Conservation (phyloP, 768 basidiomycete species). For the Amanita rubescens region DNA sequence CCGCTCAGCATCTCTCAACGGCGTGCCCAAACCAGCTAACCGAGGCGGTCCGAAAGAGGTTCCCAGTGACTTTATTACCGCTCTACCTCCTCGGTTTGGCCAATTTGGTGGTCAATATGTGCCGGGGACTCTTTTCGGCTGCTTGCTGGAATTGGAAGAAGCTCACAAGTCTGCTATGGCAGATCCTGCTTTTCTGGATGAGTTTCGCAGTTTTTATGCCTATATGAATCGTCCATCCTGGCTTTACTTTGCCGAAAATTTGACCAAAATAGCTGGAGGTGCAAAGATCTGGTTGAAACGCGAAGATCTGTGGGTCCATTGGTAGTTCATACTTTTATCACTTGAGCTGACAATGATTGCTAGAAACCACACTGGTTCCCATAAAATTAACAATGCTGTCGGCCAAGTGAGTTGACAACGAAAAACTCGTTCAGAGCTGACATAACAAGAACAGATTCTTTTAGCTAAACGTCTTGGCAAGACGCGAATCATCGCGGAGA, state of each 20-base stretch:
- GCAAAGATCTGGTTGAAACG: conserved; percentile 98
- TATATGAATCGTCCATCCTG: conserved; percentile 96
- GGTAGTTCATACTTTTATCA: not conserved
- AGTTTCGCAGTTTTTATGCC: conserved; percentile 78
- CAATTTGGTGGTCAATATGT: conserved; percentile 97
- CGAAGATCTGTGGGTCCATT: conserved; percentile 66
- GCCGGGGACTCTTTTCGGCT: conserved; percentile 93
- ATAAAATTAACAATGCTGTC: conserved; percentile 99
- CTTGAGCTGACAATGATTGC: too few relatives aligned
- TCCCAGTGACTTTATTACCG: conserved; percentile 24
- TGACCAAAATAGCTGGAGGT: conserved; percentile 86
- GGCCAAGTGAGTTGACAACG: conserved; percentile 54
- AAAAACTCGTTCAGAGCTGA: not conserved
- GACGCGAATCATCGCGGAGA: conserved; percentile 96
- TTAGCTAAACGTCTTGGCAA: conserved; percentile 93
- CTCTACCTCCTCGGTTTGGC: conserved; percentile 82
- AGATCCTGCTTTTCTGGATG: conserved; percentile 90
- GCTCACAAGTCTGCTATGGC: conserved; percentile 82
- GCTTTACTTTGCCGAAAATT: conserved; percentile 83
- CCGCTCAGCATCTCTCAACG: conserved; percentile 20
- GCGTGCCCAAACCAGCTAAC: conserved; percentile 19
- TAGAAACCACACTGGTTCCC: conserved; percentile 98
- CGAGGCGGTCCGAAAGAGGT: not conserved
- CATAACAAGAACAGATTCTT: conserved; percentile 53
- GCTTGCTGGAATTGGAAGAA: conserved; percentile 81